A percentile compares a stretch with the other conserved stretches of the same genome.
Evolutionary conservation across 139 green algal species (phyloP).

Genomic region (Monoraphidium neglectum): DNA sequence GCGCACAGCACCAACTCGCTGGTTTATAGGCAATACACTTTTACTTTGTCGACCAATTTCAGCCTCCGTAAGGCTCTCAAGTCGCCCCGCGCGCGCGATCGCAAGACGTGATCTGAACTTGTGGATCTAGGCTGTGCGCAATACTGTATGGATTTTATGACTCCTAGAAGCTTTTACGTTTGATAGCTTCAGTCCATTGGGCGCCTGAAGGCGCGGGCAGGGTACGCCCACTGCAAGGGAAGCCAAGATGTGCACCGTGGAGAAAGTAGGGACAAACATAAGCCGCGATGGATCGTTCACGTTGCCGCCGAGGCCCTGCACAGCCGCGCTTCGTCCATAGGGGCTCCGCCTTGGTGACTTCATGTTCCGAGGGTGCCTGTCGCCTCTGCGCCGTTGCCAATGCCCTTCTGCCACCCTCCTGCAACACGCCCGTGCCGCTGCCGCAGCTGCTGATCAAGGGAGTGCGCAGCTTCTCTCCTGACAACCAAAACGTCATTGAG

Average conservation of each 20-base stretch:
- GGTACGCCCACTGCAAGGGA: neutral
- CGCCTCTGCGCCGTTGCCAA: neutral
- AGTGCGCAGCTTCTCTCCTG: slow-evolving; percentile 92
- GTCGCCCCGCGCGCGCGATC: too few species aligned
- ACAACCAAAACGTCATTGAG: slow-evolving; percentile 86
- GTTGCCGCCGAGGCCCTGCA: neutral
- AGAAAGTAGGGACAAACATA: slow-evolving; percentile 38
- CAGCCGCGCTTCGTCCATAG: neutral
- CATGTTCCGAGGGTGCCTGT: neutral
- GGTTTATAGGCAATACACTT: neutral
- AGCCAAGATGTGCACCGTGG: slow-evolving; percentile 49
- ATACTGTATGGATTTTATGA: too few species aligned
- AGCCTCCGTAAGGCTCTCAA: too few species aligned
- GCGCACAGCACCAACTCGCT: neutral
- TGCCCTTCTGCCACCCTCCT: neutral
- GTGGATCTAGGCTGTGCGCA: too few species aligned
- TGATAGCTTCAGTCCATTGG: neutral
- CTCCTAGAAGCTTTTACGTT: too few species aligned
- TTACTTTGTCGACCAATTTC: neutral
- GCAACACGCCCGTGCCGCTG: neutral
- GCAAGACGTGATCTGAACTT: too few species aligned
- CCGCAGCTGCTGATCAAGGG: slow-evolving; percentile 96
- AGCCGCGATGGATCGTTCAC: neutral
- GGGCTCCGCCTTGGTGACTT: neutral
- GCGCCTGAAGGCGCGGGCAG: neutral